Evolutionary conservation across 1,284 basidiomycete species (phyloP).

Genomic region (Volvariella surrecta): DNA sequence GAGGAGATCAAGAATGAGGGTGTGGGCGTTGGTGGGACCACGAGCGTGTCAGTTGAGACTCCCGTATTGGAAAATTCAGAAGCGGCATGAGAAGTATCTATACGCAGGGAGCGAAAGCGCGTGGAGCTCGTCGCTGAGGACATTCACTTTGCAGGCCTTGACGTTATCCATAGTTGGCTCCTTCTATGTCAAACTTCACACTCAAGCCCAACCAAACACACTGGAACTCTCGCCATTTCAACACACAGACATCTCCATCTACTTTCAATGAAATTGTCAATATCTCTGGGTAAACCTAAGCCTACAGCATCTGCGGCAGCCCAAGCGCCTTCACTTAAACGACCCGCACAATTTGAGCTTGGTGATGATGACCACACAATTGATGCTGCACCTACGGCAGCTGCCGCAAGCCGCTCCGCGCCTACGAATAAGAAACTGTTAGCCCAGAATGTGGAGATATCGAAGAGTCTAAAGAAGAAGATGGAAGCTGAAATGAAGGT

Average conservation of each 20-base stretch:
- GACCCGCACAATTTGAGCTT: slow-evolving; percentile 50
- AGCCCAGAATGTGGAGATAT: slow-evolving; percentile 48
- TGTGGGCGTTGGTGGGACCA: slow-evolving; percentile 2
- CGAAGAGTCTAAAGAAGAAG: slow-evolving; percentile 52
- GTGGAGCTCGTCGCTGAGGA: neutral
- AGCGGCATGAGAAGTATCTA: neutral
- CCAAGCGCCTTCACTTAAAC: slow-evolving; percentile 41
- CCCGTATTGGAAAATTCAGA: neutral
- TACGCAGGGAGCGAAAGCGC: neutral
- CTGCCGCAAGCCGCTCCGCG: slow-evolving; percentile 24
- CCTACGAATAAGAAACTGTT: slow-evolving; percentile 44
- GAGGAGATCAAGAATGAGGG: neutral
- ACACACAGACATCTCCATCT: no score
- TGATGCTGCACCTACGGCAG: slow-evolving; percentile 38
- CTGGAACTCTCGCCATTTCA: no score
- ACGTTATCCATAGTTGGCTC: no score
- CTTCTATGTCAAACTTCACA: no score
- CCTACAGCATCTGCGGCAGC: slow-evolving; percentile 35
- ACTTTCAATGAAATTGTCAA: slow-evolving; percentile 86
- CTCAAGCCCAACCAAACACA: no score
- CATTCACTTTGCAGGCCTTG: no score
- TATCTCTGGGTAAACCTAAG: slow-evolving; percentile 62
- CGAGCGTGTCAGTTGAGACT: neutral
- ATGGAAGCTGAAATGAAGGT: slow-evolving; percentile 72
- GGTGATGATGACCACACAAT: slow-evolving; percentile 54